A percentile compares a stretch with the other conserved stretches of the same genome.
These are phyloP conservation scores for Fusarium begoniae DNA, from an alignment of 2,329 filamentous ascomycete genomes.

Conservation along the genomic window DNA sequence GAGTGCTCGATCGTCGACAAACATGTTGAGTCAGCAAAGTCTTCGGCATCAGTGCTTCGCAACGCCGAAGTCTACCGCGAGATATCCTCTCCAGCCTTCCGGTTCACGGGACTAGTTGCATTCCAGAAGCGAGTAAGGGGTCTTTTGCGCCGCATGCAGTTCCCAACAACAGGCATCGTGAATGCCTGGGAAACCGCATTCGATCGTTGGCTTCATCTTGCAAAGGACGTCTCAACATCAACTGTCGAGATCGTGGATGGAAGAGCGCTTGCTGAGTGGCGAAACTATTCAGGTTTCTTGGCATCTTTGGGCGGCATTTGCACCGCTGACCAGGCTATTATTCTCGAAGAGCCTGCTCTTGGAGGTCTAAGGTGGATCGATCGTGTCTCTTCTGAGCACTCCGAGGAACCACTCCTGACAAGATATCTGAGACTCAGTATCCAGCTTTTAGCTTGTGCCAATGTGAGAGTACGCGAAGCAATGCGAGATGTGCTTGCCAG, in stretches of 20 bases:
- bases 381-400: constrained; percentile 64
- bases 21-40: constrained; percentile 59
- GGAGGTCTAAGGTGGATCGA: constrained; percentile 73
- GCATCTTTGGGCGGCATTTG: constrained; percentile 74
- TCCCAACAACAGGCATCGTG: constrained; percentile 72
- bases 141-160: constrained; percentile 67
- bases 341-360: constrained; percentile 66
- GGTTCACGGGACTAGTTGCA: constrained; percentile 74
- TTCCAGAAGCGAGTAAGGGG: constrained; percentile 73
- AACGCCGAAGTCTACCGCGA: constrained; percentile 70
- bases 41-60: constrained; percentile 62
- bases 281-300: constrained; percentile 74
- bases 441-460: constrained; percentile 70
- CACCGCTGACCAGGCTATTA: constrained; percentile 65
- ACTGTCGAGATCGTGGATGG: constrained; percentile 63
- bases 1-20: constrained; percentile 66
- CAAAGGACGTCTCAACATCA: constrained; percentile 68
- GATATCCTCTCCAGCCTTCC: constrained; percentile 69
- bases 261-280: constrained; percentile 68
- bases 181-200: constrained; percentile 74
- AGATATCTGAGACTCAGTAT: constrained; percentile 71
- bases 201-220: constrained; percentile 70
- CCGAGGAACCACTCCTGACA: constrained; percentile 68
- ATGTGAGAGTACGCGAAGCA: constrained; percentile 71
- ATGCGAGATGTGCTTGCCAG: constrained; percentile 72